Evolutionary conservation across 2,329 filamentous ascomycete genomes (phyloP).

Genomic region (Aspergillus udagawae): DNA sequence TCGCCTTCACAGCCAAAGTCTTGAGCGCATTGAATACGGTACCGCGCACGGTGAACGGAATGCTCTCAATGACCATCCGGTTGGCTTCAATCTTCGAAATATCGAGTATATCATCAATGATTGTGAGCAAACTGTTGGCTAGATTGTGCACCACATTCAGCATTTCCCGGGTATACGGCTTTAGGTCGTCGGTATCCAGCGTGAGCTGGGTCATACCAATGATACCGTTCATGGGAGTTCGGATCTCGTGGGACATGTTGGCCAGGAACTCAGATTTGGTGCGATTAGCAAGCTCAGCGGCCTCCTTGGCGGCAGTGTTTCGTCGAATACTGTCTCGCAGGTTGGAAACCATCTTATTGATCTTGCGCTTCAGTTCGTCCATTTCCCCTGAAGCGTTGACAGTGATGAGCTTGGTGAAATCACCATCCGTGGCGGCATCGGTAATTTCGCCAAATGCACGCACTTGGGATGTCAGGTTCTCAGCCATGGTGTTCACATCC

Average conservation of each 20-base stretch:
- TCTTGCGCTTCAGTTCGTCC: constrained; percentile 98
- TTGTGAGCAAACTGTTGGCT: constrained; percentile 91
- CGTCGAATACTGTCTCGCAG: constrained; percentile 92
- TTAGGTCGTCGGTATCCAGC: constrained; percentile 89
- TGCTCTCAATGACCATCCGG: constrained; percentile 97
- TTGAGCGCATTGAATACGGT: constrained; percentile 99
- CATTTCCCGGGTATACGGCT: constrained; percentile 96
- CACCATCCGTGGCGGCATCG: constrained; percentile 92
- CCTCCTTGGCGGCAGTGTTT: constrained; percentile 92
- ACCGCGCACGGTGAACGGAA: constrained; percentile 88
- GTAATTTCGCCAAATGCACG: constrained; percentile 97
- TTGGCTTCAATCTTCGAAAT: constrained; percentile 83
- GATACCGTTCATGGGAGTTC: constrained; percentile 96
- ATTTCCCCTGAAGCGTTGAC: constrained; percentile 97
- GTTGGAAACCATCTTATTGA: constrained; percentile 98
- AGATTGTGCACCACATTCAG: constrained; percentile 96
- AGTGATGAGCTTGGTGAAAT: constrained; percentile 94
- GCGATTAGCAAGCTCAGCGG: constrained; percentile 92
- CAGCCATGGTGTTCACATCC: constrained; percentile 89
- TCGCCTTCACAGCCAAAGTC: constrained; percentile 93
- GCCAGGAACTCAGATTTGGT: constrained; percentile 98
- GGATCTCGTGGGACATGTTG: constrained; percentile 98
- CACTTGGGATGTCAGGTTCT: constrained; percentile 88
- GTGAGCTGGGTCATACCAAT: constrained; percentile 98
- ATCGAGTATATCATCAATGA: constrained; percentile 78